Conservation (phyloP, 2,329 filamentous ascomycete species). For the Pseudogymnoascus sp. region DNA sequence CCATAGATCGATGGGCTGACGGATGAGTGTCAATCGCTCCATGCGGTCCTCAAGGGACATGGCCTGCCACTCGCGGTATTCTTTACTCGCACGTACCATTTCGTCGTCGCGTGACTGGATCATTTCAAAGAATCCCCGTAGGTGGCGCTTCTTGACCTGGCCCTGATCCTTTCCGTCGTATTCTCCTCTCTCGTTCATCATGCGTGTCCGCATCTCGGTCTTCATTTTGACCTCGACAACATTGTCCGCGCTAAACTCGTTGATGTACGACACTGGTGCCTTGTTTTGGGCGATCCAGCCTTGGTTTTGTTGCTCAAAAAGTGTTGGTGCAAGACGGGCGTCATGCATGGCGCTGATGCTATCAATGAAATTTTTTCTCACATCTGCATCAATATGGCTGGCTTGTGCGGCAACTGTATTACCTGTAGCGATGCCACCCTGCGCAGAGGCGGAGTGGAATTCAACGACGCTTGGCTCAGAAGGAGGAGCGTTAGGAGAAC, state of each 20-base stretch:
- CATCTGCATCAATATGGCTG: not conserved
- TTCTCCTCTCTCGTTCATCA: constrained; percentile 1
- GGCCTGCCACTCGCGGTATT: not conserved
- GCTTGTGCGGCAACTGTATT: too few species aligned
- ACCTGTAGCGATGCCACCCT: not conserved
- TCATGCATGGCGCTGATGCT: not conserved
- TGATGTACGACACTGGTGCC: not conserved
- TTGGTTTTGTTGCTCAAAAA: not conserved
- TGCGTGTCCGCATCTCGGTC: not conserved
- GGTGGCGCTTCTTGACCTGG: not conserved
- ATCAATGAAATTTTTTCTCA: not conserved
- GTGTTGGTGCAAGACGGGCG: not conserved
- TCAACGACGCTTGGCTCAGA: not conserved
- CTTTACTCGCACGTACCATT: constrained; percentile 8
- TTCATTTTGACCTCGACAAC: not conserved
- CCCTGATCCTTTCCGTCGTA: constrained; percentile 9
- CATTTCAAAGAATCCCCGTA: not conserved
- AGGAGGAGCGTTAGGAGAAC: not conserved
- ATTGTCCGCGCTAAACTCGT: not conserved
- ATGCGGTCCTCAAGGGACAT: constrained; percentile 8
- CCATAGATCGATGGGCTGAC: constrained; percentile 2
- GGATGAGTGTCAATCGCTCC: not conserved
- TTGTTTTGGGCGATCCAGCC: not conserved
- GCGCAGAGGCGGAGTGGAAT: not conserved
- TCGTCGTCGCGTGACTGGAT: not conserved